These are phyloP conservation scores for Globisporangium radiosum DNA, from an alignment of 352 stramenopile genomes.

Conservation along the genomic window DNA sequence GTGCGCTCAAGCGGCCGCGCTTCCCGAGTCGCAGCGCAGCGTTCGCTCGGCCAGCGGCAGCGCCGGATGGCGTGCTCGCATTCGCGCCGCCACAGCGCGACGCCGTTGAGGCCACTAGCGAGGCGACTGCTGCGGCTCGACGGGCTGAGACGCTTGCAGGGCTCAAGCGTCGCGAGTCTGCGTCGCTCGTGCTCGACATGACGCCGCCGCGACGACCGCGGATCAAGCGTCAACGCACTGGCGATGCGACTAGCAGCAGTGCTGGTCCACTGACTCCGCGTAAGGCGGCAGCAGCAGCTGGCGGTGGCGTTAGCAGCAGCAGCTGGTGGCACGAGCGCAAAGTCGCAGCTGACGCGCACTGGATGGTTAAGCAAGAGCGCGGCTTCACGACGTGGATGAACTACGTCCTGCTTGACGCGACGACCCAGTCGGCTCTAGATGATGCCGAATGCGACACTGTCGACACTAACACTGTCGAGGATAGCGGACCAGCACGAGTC, in stretches of 20 bases:
- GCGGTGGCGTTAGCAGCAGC: constrained; percentile 3
- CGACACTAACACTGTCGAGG: background rate
- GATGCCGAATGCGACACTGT: constrained; percentile 19
- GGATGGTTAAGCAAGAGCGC: constrained; percentile 75
- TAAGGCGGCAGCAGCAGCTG: background rate
- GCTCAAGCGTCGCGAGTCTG: constrained; percentile 26
- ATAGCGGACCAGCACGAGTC: too few species aligned
- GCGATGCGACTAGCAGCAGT: constrained; percentile 5
- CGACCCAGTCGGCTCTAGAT: constrained; percentile 27
- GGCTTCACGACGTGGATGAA: constrained; percentile 87
- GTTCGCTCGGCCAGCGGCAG: background rate
- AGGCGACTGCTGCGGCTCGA: background rate
- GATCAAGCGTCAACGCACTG: constrained; percentile 16
- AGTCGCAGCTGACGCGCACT: constrained; percentile 64
- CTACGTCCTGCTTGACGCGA: constrained; percentile 68
- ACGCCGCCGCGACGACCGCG: constrained; percentile 26
- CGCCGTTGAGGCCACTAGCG: too few species aligned
- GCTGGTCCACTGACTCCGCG: background rate
- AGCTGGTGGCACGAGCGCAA: constrained; percentile 70
- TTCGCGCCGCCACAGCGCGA: constrained; percentile 1
- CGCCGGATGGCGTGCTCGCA: constrained; percentile 3
- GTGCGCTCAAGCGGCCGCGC: constrained; percentile 17
- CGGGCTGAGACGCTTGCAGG: background rate
- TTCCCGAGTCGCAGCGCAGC: constrained; percentile 14
- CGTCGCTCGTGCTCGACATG: constrained; percentile 28